Conservation (phyloP, 352 stramenopile species). For the Nothophytophthora sp. region DNA sequence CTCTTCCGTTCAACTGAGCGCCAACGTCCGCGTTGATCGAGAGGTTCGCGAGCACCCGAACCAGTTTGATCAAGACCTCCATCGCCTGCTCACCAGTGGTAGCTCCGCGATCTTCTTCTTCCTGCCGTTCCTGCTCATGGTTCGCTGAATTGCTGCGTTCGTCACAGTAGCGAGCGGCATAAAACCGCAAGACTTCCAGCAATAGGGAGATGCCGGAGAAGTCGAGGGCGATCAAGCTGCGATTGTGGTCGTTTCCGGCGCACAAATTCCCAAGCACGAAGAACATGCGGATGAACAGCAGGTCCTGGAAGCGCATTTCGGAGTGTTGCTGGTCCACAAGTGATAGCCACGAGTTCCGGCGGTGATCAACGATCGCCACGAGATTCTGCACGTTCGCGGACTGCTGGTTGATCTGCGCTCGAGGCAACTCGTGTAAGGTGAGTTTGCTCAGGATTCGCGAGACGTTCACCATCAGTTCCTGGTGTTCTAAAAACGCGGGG, state of each 20-base stretch:
- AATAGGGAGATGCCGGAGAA: slow-evolving; percentile 35
- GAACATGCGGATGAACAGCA: slow-evolving; percentile 72
- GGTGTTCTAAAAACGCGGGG: slow-evolving; percentile 43
- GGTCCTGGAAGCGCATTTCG: slow-evolving; percentile 47
- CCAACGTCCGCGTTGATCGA: slow-evolving; percentile 77
- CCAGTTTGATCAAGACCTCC: slow-evolving; percentile 84
- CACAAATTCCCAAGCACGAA: slow-evolving; percentile 90
- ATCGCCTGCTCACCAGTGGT: slow-evolving; percentile 21
- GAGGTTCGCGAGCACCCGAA: slow-evolving; percentile 82
- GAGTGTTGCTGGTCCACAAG: slow-evolving; percentile 33
- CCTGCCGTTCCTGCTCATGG: not conserved
- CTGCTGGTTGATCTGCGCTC: slow-evolving; percentile 66
- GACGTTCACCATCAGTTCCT: slow-evolving; percentile 79
- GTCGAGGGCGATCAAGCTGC: slow-evolving; percentile 38
- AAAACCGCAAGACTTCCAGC: slow-evolving; percentile 47
- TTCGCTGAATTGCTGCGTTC: not conserved
- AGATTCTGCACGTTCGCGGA: slow-evolving; percentile 43
- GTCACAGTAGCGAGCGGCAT: slow-evolving; percentile 35
- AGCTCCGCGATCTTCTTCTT: slow-evolving; percentile 9
- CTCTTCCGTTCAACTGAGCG: slow-evolving; percentile 32
- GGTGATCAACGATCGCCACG: slow-evolving; percentile 44
- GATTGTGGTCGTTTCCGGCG: slow-evolving; percentile 81
- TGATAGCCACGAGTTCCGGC: slow-evolving; percentile 37
- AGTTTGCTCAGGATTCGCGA: slow-evolving; percentile 84
- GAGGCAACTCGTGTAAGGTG: slow-evolving; percentile 69